Percentiles rank a stretch among this genome's conserved stretches.
phyloP scores from a whole-genome alignment of 352 stramenopile species.

The Aphanomyces astaci region DNA sequence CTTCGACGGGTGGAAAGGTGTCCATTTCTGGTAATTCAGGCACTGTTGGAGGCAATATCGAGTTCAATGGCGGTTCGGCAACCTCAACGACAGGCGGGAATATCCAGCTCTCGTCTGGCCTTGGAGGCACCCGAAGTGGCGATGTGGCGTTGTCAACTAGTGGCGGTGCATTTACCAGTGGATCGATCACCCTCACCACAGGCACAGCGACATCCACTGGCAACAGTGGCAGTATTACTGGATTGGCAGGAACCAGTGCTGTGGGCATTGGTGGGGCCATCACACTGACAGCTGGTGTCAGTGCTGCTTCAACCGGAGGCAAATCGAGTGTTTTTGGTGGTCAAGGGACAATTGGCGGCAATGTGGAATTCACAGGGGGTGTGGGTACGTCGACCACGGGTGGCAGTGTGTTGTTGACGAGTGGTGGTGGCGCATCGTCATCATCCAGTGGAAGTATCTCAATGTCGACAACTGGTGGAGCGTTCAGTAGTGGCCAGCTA shows the following conservation, averaged over 20 bases:
- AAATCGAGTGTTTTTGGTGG: slow-evolving; percentile 36
- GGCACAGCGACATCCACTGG: slow-evolving; percentile 26
- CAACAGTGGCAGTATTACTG: slow-evolving; percentile 27
- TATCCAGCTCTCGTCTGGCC: slow-evolving; percentile 1
- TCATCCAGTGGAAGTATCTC: slow-evolving; percentile 9
- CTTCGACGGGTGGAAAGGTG: slow-evolving; percentile 17
- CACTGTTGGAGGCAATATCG: slow-evolving; percentile 14
- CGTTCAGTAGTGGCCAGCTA: slow-evolving; percentile 7
- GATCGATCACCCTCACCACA: slow-evolving; percentile 8
- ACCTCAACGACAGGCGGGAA: slow-evolving; percentile 3
- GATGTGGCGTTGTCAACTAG: slow-evolving; percentile 1
- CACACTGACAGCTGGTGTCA: slow-evolving; percentile 30
- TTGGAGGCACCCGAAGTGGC: slow-evolving; percentile 1
- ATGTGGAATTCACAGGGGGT: slow-evolving; percentile 36
- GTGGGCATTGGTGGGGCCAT: slow-evolving; percentile 41
- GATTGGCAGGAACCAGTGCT: slow-evolving; percentile 35
- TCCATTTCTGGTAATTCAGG: slow-evolving; percentile 2
- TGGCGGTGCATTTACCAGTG: slow-evolving; percentile 12
- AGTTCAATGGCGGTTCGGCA: slow-evolving; percentile 11
- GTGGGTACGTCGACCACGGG: slow-evolving; percentile 2
- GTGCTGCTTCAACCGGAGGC: slow-evolving; percentile 24
- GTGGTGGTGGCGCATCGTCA: slow-evolving; percentile 2
- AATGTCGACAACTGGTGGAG: slow-evolving; percentile 4
- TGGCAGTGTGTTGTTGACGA: slow-evolving; percentile 8
- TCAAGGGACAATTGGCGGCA: slow-evolving; percentile 29